Conservation (phyloP, 1,284 basidiomycete genomes). For the Boletellus deceptivus region DNA sequence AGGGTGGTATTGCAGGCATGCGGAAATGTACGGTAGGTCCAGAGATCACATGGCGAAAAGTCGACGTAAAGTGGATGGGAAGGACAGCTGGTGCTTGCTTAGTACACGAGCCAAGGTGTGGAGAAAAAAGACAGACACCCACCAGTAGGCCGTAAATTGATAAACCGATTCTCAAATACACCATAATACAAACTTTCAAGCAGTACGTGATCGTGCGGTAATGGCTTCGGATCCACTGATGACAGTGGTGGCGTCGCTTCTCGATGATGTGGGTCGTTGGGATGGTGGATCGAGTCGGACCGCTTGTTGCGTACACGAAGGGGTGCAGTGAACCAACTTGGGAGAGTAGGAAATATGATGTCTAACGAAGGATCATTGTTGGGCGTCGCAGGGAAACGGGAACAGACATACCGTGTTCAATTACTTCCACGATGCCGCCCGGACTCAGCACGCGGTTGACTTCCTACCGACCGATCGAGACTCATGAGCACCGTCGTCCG, state of each 20-base stretch:
- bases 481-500: constrained; percentile 5
- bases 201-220: constrained; percentile 57
- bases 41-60: constrained; percentile 62
- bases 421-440: constrained; percentile 65
- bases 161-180: constrained; percentile 64
- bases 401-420: constrained; percentile 59
- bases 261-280: constrained; percentile 41
- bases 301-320: constrained; percentile 48
- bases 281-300: constrained; percentile 46
- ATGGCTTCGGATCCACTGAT: constrained; percentile 28
- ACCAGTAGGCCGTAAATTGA: constrained; percentile 63
- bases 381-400: background rate
- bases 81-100: constrained; percentile 49
- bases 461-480: constrained; percentile 45
- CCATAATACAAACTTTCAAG: constrained; percentile 63
- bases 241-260: constrained; percentile 34
- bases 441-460: constrained; percentile 64
- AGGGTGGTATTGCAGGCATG: constrained; percentile 67
- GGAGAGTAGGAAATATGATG: constrained; percentile 60
- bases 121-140: background rate
- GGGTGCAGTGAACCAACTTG: constrained; percentile 65
- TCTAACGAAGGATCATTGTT: constrained; percentile 37
- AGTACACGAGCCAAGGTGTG: constrained; percentile 2
- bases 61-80: constrained; percentile 67
- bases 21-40: constrained; percentile 63